Conservation (phyloP, 2,329 filamentous ascomycete genomes). For the Colletotrichum tropicale region DNA sequence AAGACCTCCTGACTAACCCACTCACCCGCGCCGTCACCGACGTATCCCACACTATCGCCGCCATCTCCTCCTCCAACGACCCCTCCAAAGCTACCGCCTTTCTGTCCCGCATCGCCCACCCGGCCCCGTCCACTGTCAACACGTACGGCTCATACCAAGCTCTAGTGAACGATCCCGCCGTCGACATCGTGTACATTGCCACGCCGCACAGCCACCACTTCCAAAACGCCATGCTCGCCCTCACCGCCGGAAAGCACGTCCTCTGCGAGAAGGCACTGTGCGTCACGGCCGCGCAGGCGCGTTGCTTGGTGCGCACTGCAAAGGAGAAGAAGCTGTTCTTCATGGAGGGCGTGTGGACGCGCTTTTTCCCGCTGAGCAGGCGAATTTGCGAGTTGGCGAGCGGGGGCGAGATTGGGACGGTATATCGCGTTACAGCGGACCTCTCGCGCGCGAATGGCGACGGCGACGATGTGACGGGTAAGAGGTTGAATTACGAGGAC, state of each 20-base stretch:
- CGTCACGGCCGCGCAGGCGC: conserved; percentile 78
- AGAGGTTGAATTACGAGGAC: conserved; percentile 58
- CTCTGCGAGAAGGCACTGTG: conserved; percentile 92
- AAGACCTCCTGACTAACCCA: conserved; percentile 80
- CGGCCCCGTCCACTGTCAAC: conserved; percentile 70
- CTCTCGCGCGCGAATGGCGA: conserved; percentile 64
- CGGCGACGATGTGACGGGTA: conserved; percentile 41
- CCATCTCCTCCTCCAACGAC: conserved; percentile 78
- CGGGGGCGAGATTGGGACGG: conserved; percentile 59
- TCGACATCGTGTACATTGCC: conserved; percentile 88
- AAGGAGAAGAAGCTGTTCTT: conserved; percentile 74
- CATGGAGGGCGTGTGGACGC: conserved; percentile 90
- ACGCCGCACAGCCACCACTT: conserved; percentile 94
- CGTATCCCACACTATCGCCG: conserved; percentile 73
- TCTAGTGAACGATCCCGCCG: conserved; percentile 75
- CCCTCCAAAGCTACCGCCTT: conserved; percentile 83
- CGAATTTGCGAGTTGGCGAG: conserved; percentile 70
- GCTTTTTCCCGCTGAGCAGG: conserved; percentile 84
- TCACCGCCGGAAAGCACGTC: conserved; percentile 84
- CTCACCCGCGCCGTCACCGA: conserved; percentile 71
- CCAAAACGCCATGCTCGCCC: conserved; percentile 82
- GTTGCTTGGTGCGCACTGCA: conserved; percentile 74
- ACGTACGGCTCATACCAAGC: conserved; percentile 83
- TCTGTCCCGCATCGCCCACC: conserved; percentile 73
- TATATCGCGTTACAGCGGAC: conserved; percentile 64